Evolutionary conservation across 805 yeast species (phyloP).

Genomic region (Myxozyma mucilagina): DNA sequence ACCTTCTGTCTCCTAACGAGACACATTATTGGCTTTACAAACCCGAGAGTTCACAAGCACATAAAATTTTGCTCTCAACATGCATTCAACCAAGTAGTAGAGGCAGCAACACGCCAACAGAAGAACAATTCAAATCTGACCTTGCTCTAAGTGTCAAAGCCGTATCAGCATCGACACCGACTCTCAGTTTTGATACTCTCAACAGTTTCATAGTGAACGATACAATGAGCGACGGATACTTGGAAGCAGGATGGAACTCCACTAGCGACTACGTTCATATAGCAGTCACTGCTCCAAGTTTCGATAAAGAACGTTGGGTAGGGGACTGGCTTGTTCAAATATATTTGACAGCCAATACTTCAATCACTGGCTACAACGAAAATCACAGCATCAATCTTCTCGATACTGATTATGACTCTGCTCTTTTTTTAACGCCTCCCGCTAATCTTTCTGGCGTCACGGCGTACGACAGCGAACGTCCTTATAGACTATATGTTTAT

Average conservation of each 20-base stretch:
- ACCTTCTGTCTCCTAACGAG: not conserved
- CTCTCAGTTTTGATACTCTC: not conserved
- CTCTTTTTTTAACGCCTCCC: slow-evolving; percentile 12
- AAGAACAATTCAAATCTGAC: not conserved
- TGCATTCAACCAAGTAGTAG: not conserved
- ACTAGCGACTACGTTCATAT: not conserved
- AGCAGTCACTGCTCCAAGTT: slow-evolving; percentile 12
- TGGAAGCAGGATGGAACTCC: not conserved
- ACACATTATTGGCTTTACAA: not conserved
- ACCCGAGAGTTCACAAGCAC: not conserved
- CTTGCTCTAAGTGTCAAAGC: not conserved
- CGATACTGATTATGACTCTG: slow-evolving; percentile 20
- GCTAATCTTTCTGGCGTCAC: not conserved
- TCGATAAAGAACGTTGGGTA: slow-evolving; percentile 3
- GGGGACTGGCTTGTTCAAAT: slow-evolving; percentile 22
- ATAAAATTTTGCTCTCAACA: not conserved
- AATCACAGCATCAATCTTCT: not conserved
- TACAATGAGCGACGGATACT: not conserved
- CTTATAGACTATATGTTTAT: slow-evolving; percentile 46
- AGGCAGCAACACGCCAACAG: not conserved
- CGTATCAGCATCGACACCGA: not conserved
- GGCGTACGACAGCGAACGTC: not conserved
- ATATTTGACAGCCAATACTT: slow-evolving; percentile 2
- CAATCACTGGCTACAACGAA: not conserved
- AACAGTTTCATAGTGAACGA: not conserved